Conservation (phyloP, 2,329 filamentous ascomycete genomes). For the Nothophoma quercina region DNA sequence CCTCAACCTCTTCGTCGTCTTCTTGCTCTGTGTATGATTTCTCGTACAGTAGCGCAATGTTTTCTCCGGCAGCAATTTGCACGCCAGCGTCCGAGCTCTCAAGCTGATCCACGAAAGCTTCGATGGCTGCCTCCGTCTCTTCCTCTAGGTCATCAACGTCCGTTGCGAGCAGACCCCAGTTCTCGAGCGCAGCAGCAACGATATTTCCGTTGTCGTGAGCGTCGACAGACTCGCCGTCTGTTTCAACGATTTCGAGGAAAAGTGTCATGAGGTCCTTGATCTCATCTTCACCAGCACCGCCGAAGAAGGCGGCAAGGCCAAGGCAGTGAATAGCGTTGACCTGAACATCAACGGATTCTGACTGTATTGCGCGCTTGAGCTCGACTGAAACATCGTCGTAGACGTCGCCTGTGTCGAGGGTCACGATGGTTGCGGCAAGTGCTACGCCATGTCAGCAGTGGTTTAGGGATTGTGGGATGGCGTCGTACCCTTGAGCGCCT, state of each 20-base stretch:
- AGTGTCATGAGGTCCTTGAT: slow-evolving; percentile 77
- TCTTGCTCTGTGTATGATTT: slow-evolving; percentile 68
- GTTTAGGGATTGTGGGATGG: background rate
- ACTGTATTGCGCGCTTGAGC: slow-evolving; percentile 70
- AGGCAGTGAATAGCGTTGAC: slow-evolving; percentile 76
- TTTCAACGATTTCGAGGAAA: slow-evolving; percentile 78
- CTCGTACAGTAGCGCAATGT: slow-evolving; percentile 85
- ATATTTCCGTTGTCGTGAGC: slow-evolving; percentile 74
- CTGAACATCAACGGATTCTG: slow-evolving; percentile 71
- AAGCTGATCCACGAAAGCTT: slow-evolving; percentile 85
- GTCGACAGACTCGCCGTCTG: slow-evolving; percentile 76
- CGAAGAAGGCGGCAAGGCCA: slow-evolving; percentile 75
- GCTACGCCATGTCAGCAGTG: slow-evolving; percentile 53
- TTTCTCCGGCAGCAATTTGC: slow-evolving; percentile 78
- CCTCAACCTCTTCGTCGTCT: slow-evolving; percentile 61
- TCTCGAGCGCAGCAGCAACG: slow-evolving; percentile 76
- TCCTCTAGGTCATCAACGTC: slow-evolving; percentile 77
- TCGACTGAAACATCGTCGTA: slow-evolving; percentile 68
- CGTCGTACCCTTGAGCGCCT: slow-evolving; percentile 69
- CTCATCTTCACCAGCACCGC: slow-evolving; percentile 73
- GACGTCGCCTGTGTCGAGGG: slow-evolving; percentile 68
- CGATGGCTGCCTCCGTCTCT: slow-evolving; percentile 74
- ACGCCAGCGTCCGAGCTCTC: slow-evolving; percentile 76
- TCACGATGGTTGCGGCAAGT: slow-evolving; percentile 73
- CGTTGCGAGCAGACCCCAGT: slow-evolving; percentile 82